A percentile compares a stretch with the other conserved stretches of the same genome.
Conservation (phyloP, 2,329 filamentous ascomycete genomes). For the Botrytis elliptica region DNA sequence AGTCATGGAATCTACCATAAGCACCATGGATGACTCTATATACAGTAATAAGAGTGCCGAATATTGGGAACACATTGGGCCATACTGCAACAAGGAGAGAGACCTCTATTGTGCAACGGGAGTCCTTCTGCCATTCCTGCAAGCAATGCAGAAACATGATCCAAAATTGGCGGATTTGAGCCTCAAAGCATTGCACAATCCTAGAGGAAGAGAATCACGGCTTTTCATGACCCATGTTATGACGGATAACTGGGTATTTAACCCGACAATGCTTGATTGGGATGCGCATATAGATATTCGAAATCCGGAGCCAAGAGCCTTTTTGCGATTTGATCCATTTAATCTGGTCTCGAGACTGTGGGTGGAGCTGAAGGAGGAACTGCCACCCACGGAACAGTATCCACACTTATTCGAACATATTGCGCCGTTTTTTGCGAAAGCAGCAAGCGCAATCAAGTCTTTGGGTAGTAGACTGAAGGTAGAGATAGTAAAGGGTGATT, state of each 20-base stretch:
- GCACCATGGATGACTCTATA: neutral
- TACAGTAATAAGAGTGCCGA: neutral
- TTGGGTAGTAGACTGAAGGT: slow-evolving; percentile 22
- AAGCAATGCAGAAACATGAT: neutral
- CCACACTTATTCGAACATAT: slow-evolving; percentile 22
- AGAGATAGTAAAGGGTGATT: slow-evolving; percentile 26
- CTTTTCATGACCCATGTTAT: neutral
- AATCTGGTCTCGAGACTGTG: neutral
- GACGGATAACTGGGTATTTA: neutral
- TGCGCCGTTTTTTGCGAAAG: slow-evolving; percentile 23
- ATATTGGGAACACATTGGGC: neutral
- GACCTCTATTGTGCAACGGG: neutral
- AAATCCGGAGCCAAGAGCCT: too few species aligned
- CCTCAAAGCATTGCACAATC: neutral
- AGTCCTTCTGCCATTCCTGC: neutral
- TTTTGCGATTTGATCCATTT: neutral
- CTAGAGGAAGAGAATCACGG: neutral
- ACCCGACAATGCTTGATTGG: neutral
- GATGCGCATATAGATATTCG: neutral
- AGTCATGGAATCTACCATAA: neutral
- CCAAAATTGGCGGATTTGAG: neutral
- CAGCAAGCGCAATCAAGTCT: slow-evolving; percentile 21
- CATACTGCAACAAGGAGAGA: neutral
- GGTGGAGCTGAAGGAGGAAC: neutral
- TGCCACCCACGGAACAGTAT: too few species aligned